Evolutionary conservation across 179 eudicot genomes (phyloP).

Genomic region (Spergularia azorica): DNA sequence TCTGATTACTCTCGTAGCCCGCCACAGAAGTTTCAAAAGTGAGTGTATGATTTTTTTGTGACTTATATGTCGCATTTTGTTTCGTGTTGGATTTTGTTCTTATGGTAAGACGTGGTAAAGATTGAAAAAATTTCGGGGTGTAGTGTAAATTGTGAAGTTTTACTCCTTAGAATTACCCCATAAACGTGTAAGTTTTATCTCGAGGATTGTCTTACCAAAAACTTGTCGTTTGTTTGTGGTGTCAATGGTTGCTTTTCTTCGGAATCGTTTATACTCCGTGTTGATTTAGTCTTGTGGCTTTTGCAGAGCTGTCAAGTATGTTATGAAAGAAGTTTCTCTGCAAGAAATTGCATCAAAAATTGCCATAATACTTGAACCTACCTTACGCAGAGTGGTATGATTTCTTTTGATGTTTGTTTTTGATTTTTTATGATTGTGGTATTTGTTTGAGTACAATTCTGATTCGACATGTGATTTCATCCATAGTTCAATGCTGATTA

Average conservation of each 20-base stretch:
- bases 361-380: constrained; percentile 40
- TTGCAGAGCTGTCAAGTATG: constrained; percentile 46
- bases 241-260: background rate
- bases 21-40: constrained; percentile 35
- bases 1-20: constrained; percentile 27
- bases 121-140: no score
- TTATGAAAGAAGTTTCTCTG: constrained; percentile 30
- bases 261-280: background rate
- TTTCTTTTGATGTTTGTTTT: background rate
- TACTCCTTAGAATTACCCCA: no score
- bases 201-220: background rate
- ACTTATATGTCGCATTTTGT: background rate
- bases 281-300: constrained; percentile 1
- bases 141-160: no score
- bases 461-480: background rate
- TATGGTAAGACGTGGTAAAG: no score
- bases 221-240: background rate
- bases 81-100: background rate
- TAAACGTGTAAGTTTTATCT: no score
- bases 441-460: background rate
- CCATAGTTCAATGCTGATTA: constrained; percentile 1
- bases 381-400: constrained; percentile 51
- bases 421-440: background rate
- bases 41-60: constrained; percentile 14
- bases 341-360: constrained; percentile 33